Percentiles rank a stretch among this genome's conserved stretches.
Conservation (phyloP, 768 basidiomycete genomes). For the Russula sp. region DNA sequence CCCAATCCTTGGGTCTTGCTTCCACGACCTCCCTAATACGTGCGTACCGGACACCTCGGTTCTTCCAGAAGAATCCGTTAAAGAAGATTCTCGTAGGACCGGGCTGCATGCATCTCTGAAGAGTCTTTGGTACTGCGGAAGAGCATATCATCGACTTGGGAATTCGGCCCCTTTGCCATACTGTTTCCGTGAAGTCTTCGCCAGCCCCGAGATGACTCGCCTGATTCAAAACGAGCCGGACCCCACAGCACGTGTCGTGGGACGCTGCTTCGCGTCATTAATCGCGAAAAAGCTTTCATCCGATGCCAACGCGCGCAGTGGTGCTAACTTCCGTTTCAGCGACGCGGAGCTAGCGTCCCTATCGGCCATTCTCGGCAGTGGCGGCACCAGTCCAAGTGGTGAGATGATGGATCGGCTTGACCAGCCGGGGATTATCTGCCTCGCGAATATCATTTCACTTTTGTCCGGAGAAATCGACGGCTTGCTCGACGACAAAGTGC, state of each 20-base stretch:
- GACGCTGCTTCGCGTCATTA: conserved; percentile 4
- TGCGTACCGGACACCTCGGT: background rate
- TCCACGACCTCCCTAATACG: conserved; percentile 1
- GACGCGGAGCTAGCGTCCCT: background rate
- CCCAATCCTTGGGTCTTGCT: background rate
- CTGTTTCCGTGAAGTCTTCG: background rate
- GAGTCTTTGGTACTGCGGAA: conserved; percentile 7
- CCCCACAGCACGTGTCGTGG: background rate
- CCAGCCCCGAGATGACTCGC: background rate
- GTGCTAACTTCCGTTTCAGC: background rate
- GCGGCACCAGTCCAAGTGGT: background rate
- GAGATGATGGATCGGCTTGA: background rate
- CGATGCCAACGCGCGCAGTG: background rate
- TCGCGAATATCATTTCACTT: background rate
- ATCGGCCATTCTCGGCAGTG: background rate
- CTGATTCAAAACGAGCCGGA: background rate
- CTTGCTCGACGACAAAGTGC: background rate
- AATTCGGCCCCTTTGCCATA: background rate
- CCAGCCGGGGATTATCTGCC: background rate
- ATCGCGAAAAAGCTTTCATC: conserved; percentile 1
- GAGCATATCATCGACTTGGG: background rate
- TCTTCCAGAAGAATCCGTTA: background rate
- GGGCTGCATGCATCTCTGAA: background rate
- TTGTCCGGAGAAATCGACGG: background rate
- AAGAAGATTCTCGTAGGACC: background rate